These are phyloP conservation scores for Pyrenochaeta sp. DNA, from an alignment of 2,329 filamentous ascomycete species.

Conservation along the genomic window DNA sequence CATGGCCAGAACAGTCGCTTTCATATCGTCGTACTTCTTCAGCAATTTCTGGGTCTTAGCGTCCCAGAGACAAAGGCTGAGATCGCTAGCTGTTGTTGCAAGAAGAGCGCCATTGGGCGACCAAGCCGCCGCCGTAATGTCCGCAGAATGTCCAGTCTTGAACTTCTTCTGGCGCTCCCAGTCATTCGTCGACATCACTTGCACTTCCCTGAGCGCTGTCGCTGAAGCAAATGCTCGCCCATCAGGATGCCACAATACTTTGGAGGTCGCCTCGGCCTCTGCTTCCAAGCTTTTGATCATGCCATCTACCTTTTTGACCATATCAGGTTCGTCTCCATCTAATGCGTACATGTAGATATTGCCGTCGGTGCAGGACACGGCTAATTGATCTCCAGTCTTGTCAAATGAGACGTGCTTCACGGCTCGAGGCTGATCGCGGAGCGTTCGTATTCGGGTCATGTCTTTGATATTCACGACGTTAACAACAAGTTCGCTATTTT, in stretches of 20 bases:
- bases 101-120: conserved; percentile 93
- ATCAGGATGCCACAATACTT: conserved; percentile 90
- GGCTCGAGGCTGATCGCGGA: conserved; percentile 85
- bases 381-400: conserved; percentile 75
- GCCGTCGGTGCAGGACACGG: conserved; percentile 88
- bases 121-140: conserved; percentile 90
- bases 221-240: conserved; percentile 88
- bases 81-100: conserved; percentile 66
- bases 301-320: conserved; percentile 85
- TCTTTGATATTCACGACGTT: conserved; percentile 87
- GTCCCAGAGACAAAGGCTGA: conserved; percentile 84
- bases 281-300: conserved; percentile 81
- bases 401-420: conserved; percentile 94
- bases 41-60: conserved; percentile 85
- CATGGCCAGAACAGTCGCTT: conserved; percentile 81
- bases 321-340: conserved; percentile 77
- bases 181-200: conserved; percentile 86
- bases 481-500: conserved; percentile 77
- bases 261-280: conserved; percentile 77
- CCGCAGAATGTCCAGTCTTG: conserved; percentile 78
- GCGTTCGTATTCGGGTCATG: conserved; percentile 75
- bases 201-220: conserved; percentile 78
- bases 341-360: conserved; percentile 90
- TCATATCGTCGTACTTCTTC: conserved; percentile 74
- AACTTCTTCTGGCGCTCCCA: conserved; percentile 89